Evolutionary conservation across 352 stramenopile genomes (phyloP), one percentile per base, ranked within the genome.

Genomic region (Pythium phragmiticola): DNA sequence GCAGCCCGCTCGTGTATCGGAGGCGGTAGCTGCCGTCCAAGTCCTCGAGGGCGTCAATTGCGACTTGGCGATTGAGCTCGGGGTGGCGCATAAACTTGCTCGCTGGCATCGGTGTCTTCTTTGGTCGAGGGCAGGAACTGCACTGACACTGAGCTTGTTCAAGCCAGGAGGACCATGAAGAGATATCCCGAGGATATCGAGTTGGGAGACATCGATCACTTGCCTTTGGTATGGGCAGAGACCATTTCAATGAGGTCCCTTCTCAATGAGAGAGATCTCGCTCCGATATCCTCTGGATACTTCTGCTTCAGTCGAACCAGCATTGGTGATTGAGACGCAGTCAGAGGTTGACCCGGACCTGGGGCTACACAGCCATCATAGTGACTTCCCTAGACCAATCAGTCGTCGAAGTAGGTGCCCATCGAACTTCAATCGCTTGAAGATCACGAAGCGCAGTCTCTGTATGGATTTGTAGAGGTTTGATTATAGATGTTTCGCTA

Each of bases 81-180:
- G 56, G 48, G 48, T 48, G 53, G 11, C 50, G 36, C 17, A 41
- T 47, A 39, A 56, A 23, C 5, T 65, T 57, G 14, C 41, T 43
- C 26, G 54, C 17, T 17, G 54, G 41, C 42, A 49, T 43, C 9
- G 13, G 26, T 30, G 26, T 30, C 33, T 42, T 28, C 50, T 23
- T 6, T 53, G 21, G 23, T 19, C 23, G 3, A 17, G 47, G 3
- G 7, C 14, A 7, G 7, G 14, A 23, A 11, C 7, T 48, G 42
- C 14, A 48, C 42, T 11, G 42, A 23, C 3, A 48, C 13, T 48
- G 37, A 42, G 11, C 11, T 12, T 3, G 37, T 6, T 17, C 37
- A 42, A 42, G 37, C 37, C 37, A 16, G 37, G 37, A 42, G 14
- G 37, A 42, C 37, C 26, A 30, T 30, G 26, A 30, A 42, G 11